Evolutionary conservation across 2,329 filamentous ascomycete genomes (phyloP).

Genomic region (Diaporthe aspalathi): DNA sequence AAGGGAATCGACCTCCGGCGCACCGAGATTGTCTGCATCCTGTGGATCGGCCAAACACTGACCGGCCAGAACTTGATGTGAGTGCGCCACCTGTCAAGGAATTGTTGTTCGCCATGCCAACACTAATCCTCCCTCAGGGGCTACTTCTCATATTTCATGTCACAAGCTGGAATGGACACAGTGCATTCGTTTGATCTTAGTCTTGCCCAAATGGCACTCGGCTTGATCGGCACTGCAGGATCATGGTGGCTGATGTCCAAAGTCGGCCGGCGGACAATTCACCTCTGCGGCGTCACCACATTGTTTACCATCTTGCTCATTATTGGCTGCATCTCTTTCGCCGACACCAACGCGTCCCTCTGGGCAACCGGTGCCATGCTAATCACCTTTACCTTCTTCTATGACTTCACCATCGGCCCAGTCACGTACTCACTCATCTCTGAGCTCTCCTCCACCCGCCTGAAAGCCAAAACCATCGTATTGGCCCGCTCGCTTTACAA

Average conservation of each 20-base stretch:
- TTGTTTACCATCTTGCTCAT: conserved; percentile 90
- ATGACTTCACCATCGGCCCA: conserved; percentile 88
- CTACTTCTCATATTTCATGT: conserved; percentile 73
- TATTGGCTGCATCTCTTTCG: conserved; percentile 76
- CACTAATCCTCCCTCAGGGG: conserved; percentile 64
- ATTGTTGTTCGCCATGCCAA: neutral
- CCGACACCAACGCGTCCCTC: conserved; percentile 69
- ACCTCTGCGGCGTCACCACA: conserved; percentile 75
- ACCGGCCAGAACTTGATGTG: conserved; percentile 59
- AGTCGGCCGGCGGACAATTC: conserved; percentile 80
- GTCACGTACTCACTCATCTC: conserved; percentile 90
- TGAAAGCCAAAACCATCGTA: conserved; percentile 93
- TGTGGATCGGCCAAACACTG: conserved; percentile 73
- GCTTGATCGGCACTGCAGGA: conserved; percentile 84
- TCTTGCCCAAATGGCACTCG: conserved; percentile 74
- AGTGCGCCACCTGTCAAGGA: neutral
- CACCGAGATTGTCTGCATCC: conserved; percentile 77
- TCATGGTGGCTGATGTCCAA: conserved; percentile 86
- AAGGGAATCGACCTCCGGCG: conserved; percentile 80
- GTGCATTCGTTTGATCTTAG: conserved; percentile 67
- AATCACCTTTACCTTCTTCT: conserved; percentile 83
- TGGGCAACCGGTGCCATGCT: conserved; percentile 88
- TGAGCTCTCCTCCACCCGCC: conserved; percentile 82
- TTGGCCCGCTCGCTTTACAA: conserved; percentile 86
- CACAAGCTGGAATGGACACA: conserved; percentile 68